phyloP scores from a whole-genome alignment of 129 eudicot genomes.

The Lonicera japonica region DNA sequence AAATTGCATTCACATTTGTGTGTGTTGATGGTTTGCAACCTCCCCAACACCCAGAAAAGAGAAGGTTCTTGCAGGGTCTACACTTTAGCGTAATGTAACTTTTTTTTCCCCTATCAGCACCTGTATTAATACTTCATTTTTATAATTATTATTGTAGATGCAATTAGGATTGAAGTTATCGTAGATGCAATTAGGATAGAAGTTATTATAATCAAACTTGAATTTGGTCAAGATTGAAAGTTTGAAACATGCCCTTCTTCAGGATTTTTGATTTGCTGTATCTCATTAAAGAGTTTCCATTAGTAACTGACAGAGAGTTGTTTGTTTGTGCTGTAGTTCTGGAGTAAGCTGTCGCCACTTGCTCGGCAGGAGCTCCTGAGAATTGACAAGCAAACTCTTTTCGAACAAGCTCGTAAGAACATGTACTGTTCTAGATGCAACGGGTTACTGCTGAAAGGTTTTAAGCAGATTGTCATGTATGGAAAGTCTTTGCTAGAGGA shows the following conservation, averaged over 20 bases:
- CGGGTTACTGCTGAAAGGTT: constrained; percentile 86
- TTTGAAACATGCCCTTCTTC: background rate
- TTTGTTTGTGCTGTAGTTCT: constrained; percentile 48
- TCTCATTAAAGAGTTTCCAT: background rate
- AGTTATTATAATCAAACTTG: no score
- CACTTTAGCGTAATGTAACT: no score
- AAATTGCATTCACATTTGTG: no score
- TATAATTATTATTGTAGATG: background rate
- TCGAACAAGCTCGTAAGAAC: constrained; percentile 90
- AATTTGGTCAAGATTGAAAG: no score
- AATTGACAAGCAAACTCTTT: constrained; percentile 81
- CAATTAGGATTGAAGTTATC: background rate
- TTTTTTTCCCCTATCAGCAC: no score
- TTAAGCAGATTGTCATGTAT: constrained; percentile 80
- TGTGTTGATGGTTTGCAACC: no score
- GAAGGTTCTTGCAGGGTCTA: no score
- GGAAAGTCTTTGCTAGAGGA: constrained; percentile 89
- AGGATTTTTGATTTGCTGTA: background rate
- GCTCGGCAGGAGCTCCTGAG: constrained; percentile 74
- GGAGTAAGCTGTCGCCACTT: constrained; percentile 79
- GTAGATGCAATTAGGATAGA: background rate
- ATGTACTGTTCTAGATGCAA: constrained; percentile 98
- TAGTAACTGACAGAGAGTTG: background rate
- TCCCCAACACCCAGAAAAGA: no score
- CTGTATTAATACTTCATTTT: background rate